Evolutionary conservation across 2,329 filamentous ascomycete genomes (phyloP).

Genomic region (Colletotrichum acutatum): DNA sequence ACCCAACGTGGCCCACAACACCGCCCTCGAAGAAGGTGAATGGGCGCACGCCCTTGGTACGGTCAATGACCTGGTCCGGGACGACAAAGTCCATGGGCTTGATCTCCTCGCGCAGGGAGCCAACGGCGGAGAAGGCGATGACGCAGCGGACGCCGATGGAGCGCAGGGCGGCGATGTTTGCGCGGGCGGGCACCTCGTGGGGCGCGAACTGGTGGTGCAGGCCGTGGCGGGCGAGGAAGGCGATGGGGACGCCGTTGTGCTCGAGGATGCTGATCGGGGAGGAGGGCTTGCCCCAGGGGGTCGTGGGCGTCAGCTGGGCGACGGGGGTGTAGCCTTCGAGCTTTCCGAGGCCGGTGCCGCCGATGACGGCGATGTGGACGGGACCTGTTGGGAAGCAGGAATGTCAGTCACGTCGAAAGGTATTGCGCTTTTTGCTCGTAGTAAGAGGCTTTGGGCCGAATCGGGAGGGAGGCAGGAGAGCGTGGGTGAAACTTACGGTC

Average conservation of each 20-base stretch:
- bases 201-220: slow-evolving; percentile 88
- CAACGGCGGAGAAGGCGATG: slow-evolving; percentile 95
- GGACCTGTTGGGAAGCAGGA: slow-evolving; percentile 57
- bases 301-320: slow-evolving; percentile 79
- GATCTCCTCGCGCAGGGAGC: slow-evolving; percentile 90
- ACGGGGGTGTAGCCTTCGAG: slow-evolving; percentile 89
- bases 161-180: slow-evolving; percentile 98
- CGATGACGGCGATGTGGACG: slow-evolving; percentile 88
- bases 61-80: slow-evolving; percentile 96
- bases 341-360: slow-evolving; percentile 90
- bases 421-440: slow-evolving; percentile 5
- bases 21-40: slow-evolving; percentile 97
- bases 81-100: slow-evolving; percentile 97
- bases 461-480: not conserved
- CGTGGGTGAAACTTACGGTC: slow-evolving; percentile 57
- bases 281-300: slow-evolving; percentile 88
- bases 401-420: slow-evolving; percentile 8
- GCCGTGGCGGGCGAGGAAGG: slow-evolving; percentile 95
- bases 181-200: slow-evolving; percentile 92
- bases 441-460: slow-evolving; percentile 11
- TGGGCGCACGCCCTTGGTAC: slow-evolving; percentile 92
- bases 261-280: slow-evolving; percentile 86
- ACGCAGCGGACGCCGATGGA: slow-evolving; percentile 89
- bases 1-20: slow-evolving; percentile 92
- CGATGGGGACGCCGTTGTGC: slow-evolving; percentile 84